phyloP scores from a whole-genome alignment of 768 basidiomycete genomes.

The Leccinum broughii region DNA sequence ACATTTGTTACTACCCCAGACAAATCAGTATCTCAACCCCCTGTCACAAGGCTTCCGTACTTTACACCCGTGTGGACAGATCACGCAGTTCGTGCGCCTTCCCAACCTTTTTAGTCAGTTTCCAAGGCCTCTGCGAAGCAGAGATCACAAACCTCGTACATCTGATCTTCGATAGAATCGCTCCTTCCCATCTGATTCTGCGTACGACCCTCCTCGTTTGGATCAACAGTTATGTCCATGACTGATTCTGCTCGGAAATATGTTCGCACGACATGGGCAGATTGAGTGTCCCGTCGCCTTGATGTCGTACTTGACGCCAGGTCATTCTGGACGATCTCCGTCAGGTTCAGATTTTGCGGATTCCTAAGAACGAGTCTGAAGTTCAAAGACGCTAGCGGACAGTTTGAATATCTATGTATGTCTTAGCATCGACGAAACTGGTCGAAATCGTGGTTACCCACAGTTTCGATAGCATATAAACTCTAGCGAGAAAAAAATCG shows the following conservation, averaged over 20 bases:
- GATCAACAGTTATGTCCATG: background rate
- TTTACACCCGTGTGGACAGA: background rate
- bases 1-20: no score
- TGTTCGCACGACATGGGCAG: background rate
- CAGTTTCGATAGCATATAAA: slow-evolving; percentile 11
- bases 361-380: background rate
- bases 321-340: background rate
- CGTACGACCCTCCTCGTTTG: background rate
- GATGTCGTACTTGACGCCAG: background rate
- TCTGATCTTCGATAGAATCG: no score
- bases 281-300: background rate
- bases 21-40: background rate
- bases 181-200: background rate
- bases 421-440: background rate
- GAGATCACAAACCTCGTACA: background rate
- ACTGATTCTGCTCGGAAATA: background rate
- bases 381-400: slow-evolving; percentile 9
- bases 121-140: no score
- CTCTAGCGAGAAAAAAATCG: background rate
- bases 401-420: slow-evolving; percentile 14
- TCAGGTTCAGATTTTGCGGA: background rate
- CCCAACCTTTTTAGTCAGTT: background rate
- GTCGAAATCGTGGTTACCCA: background rate
- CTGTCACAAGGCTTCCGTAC: background rate
- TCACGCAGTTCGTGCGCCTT: background rate